Base-by-base conservation (phyloP, 805 yeast genomes). In the Candida boidinii region DNA sequence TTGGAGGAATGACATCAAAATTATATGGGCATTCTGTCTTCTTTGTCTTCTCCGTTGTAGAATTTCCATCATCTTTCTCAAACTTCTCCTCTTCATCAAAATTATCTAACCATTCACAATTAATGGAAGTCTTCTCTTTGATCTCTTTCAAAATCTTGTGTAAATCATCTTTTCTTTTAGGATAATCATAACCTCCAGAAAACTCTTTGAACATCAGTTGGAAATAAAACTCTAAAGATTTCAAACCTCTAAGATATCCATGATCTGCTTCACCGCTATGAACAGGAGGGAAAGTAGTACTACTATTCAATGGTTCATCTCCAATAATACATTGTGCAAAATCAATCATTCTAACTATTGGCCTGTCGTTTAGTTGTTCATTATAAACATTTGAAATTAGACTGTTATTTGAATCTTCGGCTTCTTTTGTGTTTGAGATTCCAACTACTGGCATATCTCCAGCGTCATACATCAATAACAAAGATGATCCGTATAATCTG, bases 271-370 rank as follows among this genome's bases (percentile, higher is more conserved):
- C 51, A 8, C 65, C 57, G 2, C 74, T 73, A 45, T 78, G 76
- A 26, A 54, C 62, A 1, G 96, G 96, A 3, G 96, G 95, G 33
- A 76, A 79, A 1, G 72, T 66, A 13, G 70, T 66, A 11, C 55
- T 46, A 12, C 53, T 53, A 1, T 66, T 58, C 13, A 63, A 48
- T 26, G 64, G 60, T 37, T 71, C 73, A 27, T 73, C 79, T 3
- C 75, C 75, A 21, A 86, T 81, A 12, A 86, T 79, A 48, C 94
- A 82, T 51, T 88, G 95, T 1, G 97, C 97, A 66, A 92, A 92
- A 59, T 92, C 99, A 44, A 92, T 92, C 35, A 94, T 70, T 41
- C 87, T 74, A n/a, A 87, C 75, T 39, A 58, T 47, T n/a, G n/a
- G n/a, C n/a, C n/a, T n/a, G n/a, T n/a, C n/a, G n/a, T n/a, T n/a